phyloP scores from a whole-genome alignment of 441 rosid genomes.

The Flueggea neowawraea region DNA sequence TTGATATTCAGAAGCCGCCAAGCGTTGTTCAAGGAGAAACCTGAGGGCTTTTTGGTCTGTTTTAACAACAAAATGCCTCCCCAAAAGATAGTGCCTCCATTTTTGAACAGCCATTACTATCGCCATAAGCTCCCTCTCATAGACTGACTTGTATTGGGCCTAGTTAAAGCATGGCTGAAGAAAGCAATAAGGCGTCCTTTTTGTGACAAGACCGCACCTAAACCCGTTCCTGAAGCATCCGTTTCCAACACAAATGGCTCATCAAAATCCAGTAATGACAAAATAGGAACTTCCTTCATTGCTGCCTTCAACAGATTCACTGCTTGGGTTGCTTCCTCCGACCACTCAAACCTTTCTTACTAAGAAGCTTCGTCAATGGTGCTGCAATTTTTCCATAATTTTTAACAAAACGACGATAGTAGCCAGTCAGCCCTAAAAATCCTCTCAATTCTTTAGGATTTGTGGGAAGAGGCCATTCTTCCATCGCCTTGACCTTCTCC shows the following conservation, averaged over 20 bases:
- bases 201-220: background rate
- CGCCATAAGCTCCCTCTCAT: background rate
- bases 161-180: background rate
- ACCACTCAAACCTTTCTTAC: background rate
- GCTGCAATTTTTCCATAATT: background rate
- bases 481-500: background rate
- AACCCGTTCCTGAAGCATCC: background rate
- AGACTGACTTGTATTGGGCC: background rate
- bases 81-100: too few relatives aligned
- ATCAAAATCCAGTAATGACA: background rate
- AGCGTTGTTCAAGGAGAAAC: background rate
- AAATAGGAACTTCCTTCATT: background rate
- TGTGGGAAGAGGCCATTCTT: background rate
- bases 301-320: background rate
- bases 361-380: background rate
- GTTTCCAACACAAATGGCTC: background rate
- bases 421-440: background rate
- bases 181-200: background rate
- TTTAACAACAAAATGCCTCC: background rate
- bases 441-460: background rate
- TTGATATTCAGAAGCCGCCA: background rate
- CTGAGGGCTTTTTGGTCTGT: conserved; percentile 3
- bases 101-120: too few relatives aligned
- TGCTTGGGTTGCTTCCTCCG: background rate
- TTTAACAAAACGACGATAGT: background rate